A percentile compares a stretch with the other conserved stretches of the same genome.
These are phyloP conservation scores for Capsicum baccatum DNA, from an alignment of 257 asterid genomes.

Conservation along the genomic window DNA sequence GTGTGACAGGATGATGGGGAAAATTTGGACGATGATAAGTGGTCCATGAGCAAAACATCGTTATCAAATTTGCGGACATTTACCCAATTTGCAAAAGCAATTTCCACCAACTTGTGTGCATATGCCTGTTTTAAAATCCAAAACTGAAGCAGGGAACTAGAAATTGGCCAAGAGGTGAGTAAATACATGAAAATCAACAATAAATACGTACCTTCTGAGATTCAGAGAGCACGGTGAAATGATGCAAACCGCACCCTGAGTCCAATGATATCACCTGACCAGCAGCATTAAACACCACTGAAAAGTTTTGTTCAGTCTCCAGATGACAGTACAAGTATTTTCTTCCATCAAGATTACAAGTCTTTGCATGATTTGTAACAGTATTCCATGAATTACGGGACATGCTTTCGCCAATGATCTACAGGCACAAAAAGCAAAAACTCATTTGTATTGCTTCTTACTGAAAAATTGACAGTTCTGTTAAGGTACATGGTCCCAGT, in stretches of 20 bases:
- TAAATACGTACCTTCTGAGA: not conserved
- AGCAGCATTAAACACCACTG: slow-evolving; percentile 25
- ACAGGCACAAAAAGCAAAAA: slow-evolving; percentile 26
- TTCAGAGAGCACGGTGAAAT: not conserved
- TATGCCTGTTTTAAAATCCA: slow-evolving; percentile 12
- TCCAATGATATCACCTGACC: slow-evolving; percentile 22
- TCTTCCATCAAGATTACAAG: slow-evolving; percentile 41
- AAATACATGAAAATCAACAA: not conserved
- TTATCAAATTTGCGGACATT: not conserved
- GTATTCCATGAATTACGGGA: slow-evolving; percentile 36
- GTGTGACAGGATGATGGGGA: not conserved
- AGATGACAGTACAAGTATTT: not conserved
- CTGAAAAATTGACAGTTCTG: not conserved
- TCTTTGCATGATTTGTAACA: slow-evolving; percentile 47
- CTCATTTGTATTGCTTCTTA: not conserved
- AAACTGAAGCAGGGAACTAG: not conserved
- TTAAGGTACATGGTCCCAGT: not conserved
- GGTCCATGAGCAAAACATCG: not conserved
- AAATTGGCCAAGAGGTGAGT: not conserved
- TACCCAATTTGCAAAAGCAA: slow-evolving; percentile 27
- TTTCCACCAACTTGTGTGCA: not conserved
- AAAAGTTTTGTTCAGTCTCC: not conserved
- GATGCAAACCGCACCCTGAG: not conserved
- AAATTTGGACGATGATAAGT: not conserved
- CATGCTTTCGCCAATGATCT: slow-evolving; percentile 39